phyloP scores from a whole-genome alignment of 495 filamentous ascomycete genomes.

The Podospora pseudocomata region DNA sequence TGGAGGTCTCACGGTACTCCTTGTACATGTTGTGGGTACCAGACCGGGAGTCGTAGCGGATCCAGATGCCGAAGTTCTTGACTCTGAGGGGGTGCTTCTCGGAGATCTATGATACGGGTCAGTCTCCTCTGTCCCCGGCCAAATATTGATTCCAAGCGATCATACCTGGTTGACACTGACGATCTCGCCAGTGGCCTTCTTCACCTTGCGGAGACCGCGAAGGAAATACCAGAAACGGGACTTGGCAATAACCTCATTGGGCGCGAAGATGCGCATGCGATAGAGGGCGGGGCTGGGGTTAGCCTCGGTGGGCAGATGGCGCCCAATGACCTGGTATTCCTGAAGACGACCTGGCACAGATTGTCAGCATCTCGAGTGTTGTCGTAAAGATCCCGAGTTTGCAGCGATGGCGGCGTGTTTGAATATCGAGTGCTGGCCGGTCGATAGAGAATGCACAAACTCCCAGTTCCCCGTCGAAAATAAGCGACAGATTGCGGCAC shows the following conservation, averaged over 20 bases:
- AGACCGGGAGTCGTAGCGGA: conserved; percentile 99
- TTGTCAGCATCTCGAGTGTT: conserved; percentile 18
- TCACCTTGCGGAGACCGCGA: conserved; percentile 96
- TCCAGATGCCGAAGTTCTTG: conserved; percentile 99
- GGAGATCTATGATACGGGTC: conserved; percentile 61
- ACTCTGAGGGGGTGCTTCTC: conserved; percentile 98
- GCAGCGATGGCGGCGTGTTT: background rate
- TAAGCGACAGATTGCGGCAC: background rate
- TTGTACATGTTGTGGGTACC: conserved; percentile 99
- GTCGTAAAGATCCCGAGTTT: background rate
- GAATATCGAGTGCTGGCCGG: background rate
- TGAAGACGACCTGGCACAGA: conserved; percentile 79
- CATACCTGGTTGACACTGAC: conserved; percentile 93
- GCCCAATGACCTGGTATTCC: conserved; percentile 99
- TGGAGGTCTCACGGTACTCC: conserved; percentile 98
- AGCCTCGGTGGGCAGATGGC: conserved; percentile 92
- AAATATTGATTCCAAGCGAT: conserved; percentile 16
- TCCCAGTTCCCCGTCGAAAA: background rate
- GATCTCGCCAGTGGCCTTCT: conserved; percentile 99
- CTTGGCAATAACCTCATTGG: conserved; percentile 96
- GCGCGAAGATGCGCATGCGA: conserved; percentile 99
- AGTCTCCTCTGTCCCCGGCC: conserved; percentile 7
- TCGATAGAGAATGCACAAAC: background rate
- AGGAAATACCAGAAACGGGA: conserved; percentile 99
- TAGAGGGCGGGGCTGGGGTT: conserved; percentile 96